phyloP scores from a whole-genome alignment of 176 grass and related monocot species.

The Oryza rufipogon region DNA sequence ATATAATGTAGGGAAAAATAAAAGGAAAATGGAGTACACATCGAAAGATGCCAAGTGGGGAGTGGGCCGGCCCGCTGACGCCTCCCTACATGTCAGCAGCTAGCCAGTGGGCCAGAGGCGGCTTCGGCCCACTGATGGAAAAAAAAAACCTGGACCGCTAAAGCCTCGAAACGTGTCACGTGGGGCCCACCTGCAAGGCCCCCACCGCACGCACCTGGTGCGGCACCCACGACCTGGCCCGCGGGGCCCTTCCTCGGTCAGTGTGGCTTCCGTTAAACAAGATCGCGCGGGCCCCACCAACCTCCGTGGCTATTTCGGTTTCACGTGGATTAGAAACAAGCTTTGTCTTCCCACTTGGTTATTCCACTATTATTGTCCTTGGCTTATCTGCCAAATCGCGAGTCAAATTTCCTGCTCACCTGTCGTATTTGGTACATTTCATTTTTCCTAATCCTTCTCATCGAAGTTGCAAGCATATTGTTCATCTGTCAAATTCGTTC shows the following conservation, averaged over 20 bases:
- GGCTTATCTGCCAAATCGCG: background rate
- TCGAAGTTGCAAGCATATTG: background rate
- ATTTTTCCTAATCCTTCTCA: background rate
- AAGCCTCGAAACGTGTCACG: constrained; percentile 4
- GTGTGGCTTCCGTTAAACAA: background rate
- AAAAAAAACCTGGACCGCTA: background rate
- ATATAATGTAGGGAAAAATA: too few species aligned
- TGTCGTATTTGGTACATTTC: background rate
- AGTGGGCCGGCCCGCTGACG: background rate
- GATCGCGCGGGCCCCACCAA: background rate
- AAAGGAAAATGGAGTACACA: too few species aligned
- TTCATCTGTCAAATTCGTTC: background rate
- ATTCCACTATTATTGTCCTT: background rate
- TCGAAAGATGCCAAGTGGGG: background rate
- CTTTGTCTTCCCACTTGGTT: too few species aligned
- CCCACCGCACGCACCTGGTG: background rate
- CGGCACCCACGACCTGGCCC: background rate
- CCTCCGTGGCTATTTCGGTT: background rate
- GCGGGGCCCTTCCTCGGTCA: background rate
- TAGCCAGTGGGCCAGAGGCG: background rate
- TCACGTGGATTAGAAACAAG: background rate
- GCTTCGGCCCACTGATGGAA: background rate
- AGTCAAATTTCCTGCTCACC: background rate
- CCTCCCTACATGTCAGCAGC: background rate
- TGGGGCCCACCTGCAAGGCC: background rate